Evolutionary conservation across 805 yeast species (phyloP).

Genomic region (Nakazawaea laoshanensis): DNA sequence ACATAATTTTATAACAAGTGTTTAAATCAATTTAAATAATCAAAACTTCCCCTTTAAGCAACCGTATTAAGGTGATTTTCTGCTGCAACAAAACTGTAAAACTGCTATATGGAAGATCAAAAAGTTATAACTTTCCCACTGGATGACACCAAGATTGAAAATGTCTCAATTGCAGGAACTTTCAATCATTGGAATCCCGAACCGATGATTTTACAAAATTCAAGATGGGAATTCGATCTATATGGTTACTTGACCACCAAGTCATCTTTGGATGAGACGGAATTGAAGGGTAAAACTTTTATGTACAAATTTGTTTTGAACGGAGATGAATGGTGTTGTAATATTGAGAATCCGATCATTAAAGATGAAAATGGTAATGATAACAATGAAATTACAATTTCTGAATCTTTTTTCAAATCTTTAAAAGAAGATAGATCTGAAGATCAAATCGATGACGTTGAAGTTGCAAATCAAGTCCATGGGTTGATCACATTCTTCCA

Average conservation of each 20-base stretch:
- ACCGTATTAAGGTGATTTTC: too few species aligned
- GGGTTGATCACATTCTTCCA: constrained; percentile 1
- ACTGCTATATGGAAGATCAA: background rate
- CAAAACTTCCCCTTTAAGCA: too few species aligned
- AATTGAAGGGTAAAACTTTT: constrained; percentile 11
- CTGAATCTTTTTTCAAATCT: background rate
- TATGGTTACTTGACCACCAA: constrained; percentile 10
- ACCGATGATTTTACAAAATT: background rate
- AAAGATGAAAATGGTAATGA: constrained; percentile 17
- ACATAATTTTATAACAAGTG: too few species aligned
- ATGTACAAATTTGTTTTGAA: constrained; percentile 21
- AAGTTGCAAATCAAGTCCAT: constrained; percentile 1
- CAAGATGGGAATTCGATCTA: constrained; percentile 5
- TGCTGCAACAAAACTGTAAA: too few species aligned
- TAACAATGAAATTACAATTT: constrained; percentile 16
- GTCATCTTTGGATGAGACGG: constrained; percentile 2
- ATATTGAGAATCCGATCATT: constrained; percentile 14
- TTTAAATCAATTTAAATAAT: too few species aligned
- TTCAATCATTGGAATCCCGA: constrained; percentile 6
- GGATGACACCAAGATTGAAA: constrained; percentile 2
- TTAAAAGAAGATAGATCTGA: background rate
- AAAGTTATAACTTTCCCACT: constrained; percentile 7
- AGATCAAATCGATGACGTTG: constrained; percentile 1
- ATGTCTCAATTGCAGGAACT: constrained; percentile 8
- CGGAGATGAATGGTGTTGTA: constrained; percentile 19